These are phyloP conservation scores for Calonectria pseudoturangicola DNA, from an alignment of 2,329 filamentous ascomycete genomes.

Conservation along the genomic window DNA sequence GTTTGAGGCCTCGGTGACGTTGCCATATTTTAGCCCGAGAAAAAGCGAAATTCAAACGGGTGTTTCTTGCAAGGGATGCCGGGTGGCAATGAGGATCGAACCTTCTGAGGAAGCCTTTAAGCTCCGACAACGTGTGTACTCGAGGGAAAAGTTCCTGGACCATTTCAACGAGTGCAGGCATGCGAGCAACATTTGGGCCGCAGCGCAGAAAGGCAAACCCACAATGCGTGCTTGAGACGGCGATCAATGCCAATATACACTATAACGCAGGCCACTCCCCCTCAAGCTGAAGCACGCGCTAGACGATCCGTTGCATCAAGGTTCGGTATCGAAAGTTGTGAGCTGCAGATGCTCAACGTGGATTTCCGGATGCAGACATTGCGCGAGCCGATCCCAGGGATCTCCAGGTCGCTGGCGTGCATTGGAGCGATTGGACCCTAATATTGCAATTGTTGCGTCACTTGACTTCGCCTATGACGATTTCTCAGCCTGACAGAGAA, in stretches of 20 bases:
- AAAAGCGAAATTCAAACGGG: slow-evolving; percentile 35
- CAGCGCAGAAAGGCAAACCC: slow-evolving; percentile 17
- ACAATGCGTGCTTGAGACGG: slow-evolving; percentile 29
- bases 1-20: slow-evolving; percentile 24
- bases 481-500: slow-evolving; percentile 9
- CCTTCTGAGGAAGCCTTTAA: slow-evolving; percentile 35
- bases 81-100: slow-evolving; percentile 30
- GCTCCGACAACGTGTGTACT: slow-evolving; percentile 33
- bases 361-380: slow-evolving; percentile 19
- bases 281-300: slow-evolving; percentile 7
- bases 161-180: slow-evolving; percentile 33
- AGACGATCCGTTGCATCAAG: slow-evolving; percentile 23
- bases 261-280: background rate
- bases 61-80: slow-evolving; percentile 37
- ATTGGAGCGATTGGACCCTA: background rate
- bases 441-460: slow-evolving; percentile 27
- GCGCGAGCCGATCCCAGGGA: background rate
- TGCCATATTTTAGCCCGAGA: slow-evolving; percentile 32
- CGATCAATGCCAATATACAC: slow-evolving; percentile 5
- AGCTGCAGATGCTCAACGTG: slow-evolving; percentile 18
- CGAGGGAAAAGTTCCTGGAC: slow-evolving; percentile 32
- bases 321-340: slow-evolving; percentile 7
- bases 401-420: slow-evolving; percentile 6
- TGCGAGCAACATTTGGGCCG: slow-evolving; percentile 32
- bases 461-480: slow-evolving; percentile 1